A percentile compares a stretch with the other conserved stretches of the same genome.
These are phyloP conservation scores for Uronychia binucleata DNA, from an alignment of 73 alveolate species.

Conservation along the genomic window DNA sequence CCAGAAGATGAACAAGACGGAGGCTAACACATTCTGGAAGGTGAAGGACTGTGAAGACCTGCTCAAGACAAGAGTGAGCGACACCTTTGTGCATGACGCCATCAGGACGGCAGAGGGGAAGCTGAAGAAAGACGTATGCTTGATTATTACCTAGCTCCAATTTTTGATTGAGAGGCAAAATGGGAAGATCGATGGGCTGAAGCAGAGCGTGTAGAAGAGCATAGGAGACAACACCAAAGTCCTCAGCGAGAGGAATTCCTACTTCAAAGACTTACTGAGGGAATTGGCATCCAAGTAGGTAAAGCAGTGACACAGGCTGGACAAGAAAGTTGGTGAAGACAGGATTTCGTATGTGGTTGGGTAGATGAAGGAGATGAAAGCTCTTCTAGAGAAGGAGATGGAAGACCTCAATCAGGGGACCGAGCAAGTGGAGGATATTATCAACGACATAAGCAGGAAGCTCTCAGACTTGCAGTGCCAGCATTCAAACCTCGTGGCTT, in stretches of 20 bases:
- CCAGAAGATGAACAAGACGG: background rate
- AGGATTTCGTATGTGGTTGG: background rate
- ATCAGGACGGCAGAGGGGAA: background rate
- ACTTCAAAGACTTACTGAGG: background rate
- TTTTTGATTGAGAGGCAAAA: background rate
- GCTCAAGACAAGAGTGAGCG: slow-evolving; percentile 39
- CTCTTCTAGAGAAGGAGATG: background rate
- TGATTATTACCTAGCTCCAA: too few species aligned
- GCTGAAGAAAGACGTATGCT: background rate
- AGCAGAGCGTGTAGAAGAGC: background rate
- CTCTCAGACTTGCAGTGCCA: background rate
- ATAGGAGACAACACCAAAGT: background rate
- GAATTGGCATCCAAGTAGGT: background rate
- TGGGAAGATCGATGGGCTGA: background rate
- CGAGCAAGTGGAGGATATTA: background rate
- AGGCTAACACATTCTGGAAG: slow-evolving; percentile 50
- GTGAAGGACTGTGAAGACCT: slow-evolving; percentile 57
- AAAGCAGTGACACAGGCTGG: background rate
- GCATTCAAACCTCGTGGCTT: background rate
- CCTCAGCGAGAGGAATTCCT: background rate
- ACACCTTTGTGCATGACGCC: slow-evolving; percentile 33
- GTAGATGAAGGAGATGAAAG: background rate
- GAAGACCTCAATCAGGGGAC: background rate
- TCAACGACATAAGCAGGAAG: background rate
- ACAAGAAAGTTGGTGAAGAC: background rate